phyloP scores from a whole-genome alignment of 177 flowering plant species.

The Vitis hybrid region DNA sequence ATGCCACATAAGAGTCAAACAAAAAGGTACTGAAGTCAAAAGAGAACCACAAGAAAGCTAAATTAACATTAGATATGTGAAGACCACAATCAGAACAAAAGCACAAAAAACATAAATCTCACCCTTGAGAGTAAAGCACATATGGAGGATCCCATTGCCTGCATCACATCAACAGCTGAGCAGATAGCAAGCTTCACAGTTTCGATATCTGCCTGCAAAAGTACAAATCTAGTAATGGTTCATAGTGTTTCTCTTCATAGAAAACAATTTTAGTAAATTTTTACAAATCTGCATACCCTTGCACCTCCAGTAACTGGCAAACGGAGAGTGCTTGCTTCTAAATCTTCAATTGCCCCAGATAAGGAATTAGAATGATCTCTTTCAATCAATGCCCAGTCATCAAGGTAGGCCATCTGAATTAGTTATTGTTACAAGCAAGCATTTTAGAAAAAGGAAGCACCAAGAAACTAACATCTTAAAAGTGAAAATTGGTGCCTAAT shows the following conservation, averaged over 20 bases:
- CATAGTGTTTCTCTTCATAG: neutral
- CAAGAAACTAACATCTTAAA: constrained; percentile 4
- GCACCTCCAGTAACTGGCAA: constrained; percentile 90
- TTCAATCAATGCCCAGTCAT: constrained; percentile 78
- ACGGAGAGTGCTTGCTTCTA: constrained; percentile 81
- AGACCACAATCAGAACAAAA: neutral
- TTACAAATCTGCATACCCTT: constrained; percentile 47
- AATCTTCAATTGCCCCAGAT: constrained; percentile 62
- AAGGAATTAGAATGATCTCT: constrained; percentile 67
- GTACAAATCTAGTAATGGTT: constrained; percentile 1
- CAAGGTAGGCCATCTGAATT: constrained; percentile 65
- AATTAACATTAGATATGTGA: neutral
- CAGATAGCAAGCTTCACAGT: constrained; percentile 48
- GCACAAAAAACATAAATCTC: constrained; percentile 18
- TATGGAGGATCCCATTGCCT: constrained; percentile 56
- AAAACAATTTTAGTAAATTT: neutral
- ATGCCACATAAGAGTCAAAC: neutral
- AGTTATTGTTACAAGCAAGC: constrained; percentile 9
- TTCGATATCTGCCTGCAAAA: constrained; percentile 53
- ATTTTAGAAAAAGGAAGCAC: constrained; percentile 12
- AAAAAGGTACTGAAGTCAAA: neutral
- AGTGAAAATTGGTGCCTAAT: neutral
- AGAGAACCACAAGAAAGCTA: neutral
- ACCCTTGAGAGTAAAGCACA: constrained; percentile 51
- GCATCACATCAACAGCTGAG: constrained; percentile 73